Base-by-base conservation (phyloP, 2,329 filamentous ascomycete species). In the Macrophomina tecta region DNA sequence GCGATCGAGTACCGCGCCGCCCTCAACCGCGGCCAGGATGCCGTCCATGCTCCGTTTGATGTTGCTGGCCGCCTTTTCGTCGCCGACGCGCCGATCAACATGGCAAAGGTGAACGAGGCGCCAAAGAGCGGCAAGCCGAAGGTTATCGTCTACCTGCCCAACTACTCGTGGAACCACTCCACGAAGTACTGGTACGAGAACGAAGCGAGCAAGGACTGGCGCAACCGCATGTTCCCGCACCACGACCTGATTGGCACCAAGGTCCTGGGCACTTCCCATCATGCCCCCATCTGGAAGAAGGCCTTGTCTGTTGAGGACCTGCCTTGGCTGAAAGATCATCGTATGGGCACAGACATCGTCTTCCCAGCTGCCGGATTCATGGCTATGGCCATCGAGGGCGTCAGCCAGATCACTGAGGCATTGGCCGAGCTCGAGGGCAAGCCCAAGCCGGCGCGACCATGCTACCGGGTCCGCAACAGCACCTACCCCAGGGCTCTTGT, bases 171-270 rank as follows among this genome's bases (percentile, higher is more conserved):
- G 74, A 68, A 73, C 8, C 72, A 75, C 63, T 28, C 56, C 5
- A 61, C 53, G 1, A 67, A 48, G 1, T 71, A 70, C 60, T 77
- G 73, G 73, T 23, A 69, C n/a, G 76, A 78, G 64, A 69, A 32
- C 9, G 63, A 73, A 2, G 38, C 68, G 1, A 68, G 64, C 28
- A 66, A 66, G 18, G 68, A 74, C 18, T 74, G 71, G 71, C 58
- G 73, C 32, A 36, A 58, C 30, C 38, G 49, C 1, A 28, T 66
- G 6, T 64, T 66, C 51, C 60, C 68, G 1, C 58, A 67, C 55
- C 74, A 77, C 64, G 70, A 73, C 66, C 55, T 76, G 56, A n/a
- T 75, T 0, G 73, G 72, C 4, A 46, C 51, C 1, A 74, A 74
- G 2, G 65, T 73, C 30, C 64, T 72, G 32, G 79, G 81, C 66